Conservation (phyloP, 2,329 filamentous ascomycete genomes). For the Phaeoacremonium minimum region DNA sequence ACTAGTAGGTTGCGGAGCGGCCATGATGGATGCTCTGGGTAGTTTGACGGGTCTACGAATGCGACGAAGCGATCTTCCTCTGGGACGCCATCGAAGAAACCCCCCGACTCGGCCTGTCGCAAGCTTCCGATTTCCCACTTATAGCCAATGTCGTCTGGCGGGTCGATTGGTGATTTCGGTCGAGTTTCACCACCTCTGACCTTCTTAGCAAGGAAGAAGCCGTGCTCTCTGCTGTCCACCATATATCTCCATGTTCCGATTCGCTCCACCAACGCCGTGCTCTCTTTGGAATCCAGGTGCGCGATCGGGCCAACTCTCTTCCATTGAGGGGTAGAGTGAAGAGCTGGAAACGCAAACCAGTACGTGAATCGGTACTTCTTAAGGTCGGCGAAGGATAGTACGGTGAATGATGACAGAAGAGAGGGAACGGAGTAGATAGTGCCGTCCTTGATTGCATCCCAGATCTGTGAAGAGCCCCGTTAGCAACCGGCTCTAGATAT, state of each 20-base stretch:
- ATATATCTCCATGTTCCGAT: slow-evolving; percentile 85
- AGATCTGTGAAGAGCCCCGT: slow-evolving; percentile 62
- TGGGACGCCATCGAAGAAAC: slow-evolving; percentile 71
- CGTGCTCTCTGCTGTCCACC: slow-evolving; percentile 78
- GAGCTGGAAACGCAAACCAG: slow-evolving; percentile 92
- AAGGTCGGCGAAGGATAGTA: slow-evolving; percentile 89
- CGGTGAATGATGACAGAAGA: slow-evolving; percentile 80
- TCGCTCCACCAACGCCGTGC: slow-evolving; percentile 71
- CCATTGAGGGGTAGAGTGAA: slow-evolving; percentile 88
- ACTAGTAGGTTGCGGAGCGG: slow-evolving; percentile 85
- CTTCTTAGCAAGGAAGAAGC: slow-evolving; percentile 93
- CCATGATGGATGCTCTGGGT: slow-evolving; percentile 84
- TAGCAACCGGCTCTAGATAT: slow-evolving; percentile 11
- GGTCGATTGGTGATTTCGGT: slow-evolving; percentile 42
- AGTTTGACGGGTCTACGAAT: slow-evolving; percentile 92
- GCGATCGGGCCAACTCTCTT: slow-evolving; percentile 52
- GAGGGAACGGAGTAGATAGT: slow-evolving; percentile 95
- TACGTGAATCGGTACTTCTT: slow-evolving; percentile 99
- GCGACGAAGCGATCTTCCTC: slow-evolving; percentile 76
- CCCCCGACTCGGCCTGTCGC: slow-evolving; percentile 70
- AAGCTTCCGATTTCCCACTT: slow-evolving; percentile 76
- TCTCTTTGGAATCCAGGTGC: slow-evolving; percentile 64
- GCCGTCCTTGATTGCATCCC: slow-evolving; percentile 95
- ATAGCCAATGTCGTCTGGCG: slow-evolving; percentile 54
- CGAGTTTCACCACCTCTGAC: slow-evolving; percentile 35